Evolutionary conservation across 2,329 filamentous ascomycete species (phyloP).

Genomic region (Lecanoromycetidae sp.): DNA sequence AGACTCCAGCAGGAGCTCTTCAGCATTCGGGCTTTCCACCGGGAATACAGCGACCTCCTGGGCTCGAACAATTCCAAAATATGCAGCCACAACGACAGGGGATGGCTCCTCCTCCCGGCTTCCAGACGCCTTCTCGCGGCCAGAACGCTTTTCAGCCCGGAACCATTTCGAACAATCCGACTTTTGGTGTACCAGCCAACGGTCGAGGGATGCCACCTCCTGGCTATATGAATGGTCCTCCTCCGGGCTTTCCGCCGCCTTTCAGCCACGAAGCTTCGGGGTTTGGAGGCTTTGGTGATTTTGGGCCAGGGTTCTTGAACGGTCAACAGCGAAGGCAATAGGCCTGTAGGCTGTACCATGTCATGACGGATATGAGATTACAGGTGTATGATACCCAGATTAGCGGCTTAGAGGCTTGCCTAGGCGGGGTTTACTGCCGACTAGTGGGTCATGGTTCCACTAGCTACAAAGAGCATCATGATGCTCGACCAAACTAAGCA

Average conservation of each 20-base stretch:
- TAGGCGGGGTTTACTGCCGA: conserved; percentile 1
- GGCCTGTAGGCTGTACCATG: not conserved
- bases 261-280: conserved; percentile 11
- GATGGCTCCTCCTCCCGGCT: conserved; percentile 15
- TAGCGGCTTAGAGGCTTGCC: conserved; percentile 3
- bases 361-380: conserved; percentile 4
- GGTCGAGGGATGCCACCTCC: conserved; percentile 10
- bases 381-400: conserved; percentile 13
- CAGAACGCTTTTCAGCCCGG: conserved; percentile 15
- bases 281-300: conserved; percentile 10
- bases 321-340: conserved; percentile 15
- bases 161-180: conserved; percentile 3
- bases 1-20: conserved; percentile 4
- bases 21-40: conserved; percentile 8
- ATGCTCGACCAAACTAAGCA: not conserved
- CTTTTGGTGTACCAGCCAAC: conserved; percentile 7
- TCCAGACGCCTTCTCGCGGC: conserved; percentile 9
- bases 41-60: conserved; percentile 15
- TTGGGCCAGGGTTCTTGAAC: conserved; percentile 10
- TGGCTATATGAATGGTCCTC: conserved; percentile 13
- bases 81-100: conserved; percentile 12
- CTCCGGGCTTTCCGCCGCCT: conserved; percentile 14
- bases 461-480: not conserved
- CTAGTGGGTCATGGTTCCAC: not conserved
- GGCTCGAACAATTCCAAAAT: conserved; percentile 16